Evolutionary conservation across 2,329 filamentous ascomycete species (phyloP).

Genomic region (Karstenula rhodostoma): DNA sequence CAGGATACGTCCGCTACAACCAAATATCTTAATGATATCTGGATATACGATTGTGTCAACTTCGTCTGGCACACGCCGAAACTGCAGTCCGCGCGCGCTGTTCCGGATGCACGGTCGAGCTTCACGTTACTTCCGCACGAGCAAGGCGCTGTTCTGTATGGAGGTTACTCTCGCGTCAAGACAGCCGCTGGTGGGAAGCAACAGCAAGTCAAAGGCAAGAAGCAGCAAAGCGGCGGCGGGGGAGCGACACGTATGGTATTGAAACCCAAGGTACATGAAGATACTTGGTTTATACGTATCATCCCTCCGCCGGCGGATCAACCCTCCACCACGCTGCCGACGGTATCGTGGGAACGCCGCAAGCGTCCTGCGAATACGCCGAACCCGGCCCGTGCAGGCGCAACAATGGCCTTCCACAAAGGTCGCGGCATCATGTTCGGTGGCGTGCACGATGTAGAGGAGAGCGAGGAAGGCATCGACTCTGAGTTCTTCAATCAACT

Average conservation of each 20-base stretch:
- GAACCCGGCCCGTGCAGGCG: conserved; percentile 81
- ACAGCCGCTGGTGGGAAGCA: conserved; percentile 66
- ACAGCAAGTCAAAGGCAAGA: conserved; percentile 53
- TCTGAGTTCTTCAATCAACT: conserved; percentile 96
- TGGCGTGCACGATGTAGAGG: conserved; percentile 91
- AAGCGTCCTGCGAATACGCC: conserved; percentile 93
- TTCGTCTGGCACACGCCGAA: conserved; percentile 84
- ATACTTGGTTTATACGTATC: conserved; percentile 92
- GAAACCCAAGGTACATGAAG: conserved; percentile 89
- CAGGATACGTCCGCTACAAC: conserved; percentile 96
- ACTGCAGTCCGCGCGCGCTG: conserved; percentile 79
- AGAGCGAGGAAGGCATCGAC: conserved; percentile 93
- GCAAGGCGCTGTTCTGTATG: conserved; percentile 86
- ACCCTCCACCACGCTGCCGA: conserved; percentile 70
- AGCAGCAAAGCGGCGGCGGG: conserved; percentile 63
- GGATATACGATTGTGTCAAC: conserved; percentile 91
- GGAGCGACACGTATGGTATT: conserved; percentile 73
- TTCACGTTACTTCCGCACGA: conserved; percentile 94
- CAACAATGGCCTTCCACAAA: conserved; percentile 94
- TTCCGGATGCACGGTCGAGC: conserved; percentile 89
- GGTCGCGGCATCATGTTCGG: conserved; percentile 93
- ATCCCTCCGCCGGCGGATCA: conserved; percentile 74
- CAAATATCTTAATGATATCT: conserved; percentile 91
- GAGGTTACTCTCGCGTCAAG: conserved; percentile 93
- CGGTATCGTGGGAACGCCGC: conserved; percentile 87